phyloP scores from a whole-genome alignment of 768 basidiomycete species.

The Myochromella boudieri region DNA sequence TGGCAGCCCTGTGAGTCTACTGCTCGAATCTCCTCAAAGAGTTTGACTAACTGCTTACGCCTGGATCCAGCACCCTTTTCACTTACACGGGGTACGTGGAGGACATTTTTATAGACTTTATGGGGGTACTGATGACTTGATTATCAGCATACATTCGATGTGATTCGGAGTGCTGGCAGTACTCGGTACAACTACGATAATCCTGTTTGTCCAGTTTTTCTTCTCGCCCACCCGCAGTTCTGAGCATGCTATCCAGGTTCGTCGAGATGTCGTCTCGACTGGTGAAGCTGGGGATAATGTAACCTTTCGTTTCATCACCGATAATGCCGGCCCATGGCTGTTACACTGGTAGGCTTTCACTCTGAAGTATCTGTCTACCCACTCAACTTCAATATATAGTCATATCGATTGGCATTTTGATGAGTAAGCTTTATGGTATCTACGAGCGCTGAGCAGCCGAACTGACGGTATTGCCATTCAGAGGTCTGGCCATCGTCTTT shows the following conservation, averaged over 20 bases:
- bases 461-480: conserved; percentile 2
- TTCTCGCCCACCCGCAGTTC: too few relatives aligned
- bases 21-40: conserved; percentile 12
- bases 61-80: conserved; percentile 22
- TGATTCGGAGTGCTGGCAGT: conserved; percentile 34
- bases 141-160: conserved; percentile 36
- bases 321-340: conserved; percentile 53
- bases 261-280: conserved; percentile 30
- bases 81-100: conserved; percentile 26
- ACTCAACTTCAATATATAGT: conserved; percentile 21
- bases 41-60: conserved; percentile 4
- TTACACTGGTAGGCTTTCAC: conserved; percentile 40
- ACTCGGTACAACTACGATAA: conserved; percentile 39
- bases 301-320: conserved; percentile 50
- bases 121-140: not conserved
- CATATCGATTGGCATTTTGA: conserved; percentile 57
- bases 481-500: conserved; percentile 42
- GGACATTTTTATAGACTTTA: not conserved
- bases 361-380: not conserved
- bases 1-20: conserved; percentile 29
- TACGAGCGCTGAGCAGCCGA: not conserved
- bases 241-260: not conserved
- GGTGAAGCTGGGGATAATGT: conserved; percentile 35
- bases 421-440: conserved; percentile 20
- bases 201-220: conserved; percentile 29